Base-by-base conservation (phyloP, 345 rosid genomes). In the Luvunga scandens region DNA sequence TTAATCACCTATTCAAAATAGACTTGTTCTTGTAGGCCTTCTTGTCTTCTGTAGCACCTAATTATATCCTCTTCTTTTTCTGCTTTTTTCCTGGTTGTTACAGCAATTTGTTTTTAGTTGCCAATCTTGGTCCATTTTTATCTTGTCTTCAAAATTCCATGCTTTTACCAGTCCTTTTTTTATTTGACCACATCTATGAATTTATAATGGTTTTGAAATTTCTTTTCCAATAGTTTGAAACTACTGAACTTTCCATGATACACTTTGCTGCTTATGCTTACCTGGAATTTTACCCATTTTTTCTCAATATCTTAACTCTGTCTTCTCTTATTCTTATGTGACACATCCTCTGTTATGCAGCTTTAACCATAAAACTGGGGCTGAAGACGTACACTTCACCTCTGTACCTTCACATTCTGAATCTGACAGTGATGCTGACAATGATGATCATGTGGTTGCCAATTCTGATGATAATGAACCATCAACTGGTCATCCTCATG, bases 331-430 rank as follows among this genome's bases (percentile, higher is more conserved):
- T 19, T 36, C 76, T 68, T 65, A 69, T 42, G 8, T 62, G 71
- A 19, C 53, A 16, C 38, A 5, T 68, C 28, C 38, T 42, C 21
- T 78, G 50, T 50, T 36, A 67, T 84, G 65, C 86, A 93, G 98
- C 68, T 95, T 93, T 83, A 95, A 95, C 82, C 98, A 93, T 90
- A 95, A 91, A 85, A 92, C 97, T 34, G 98, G 94, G 31, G 93
- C 90, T 2, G 98, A 93, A 81, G 98, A 95, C 77, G 97, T 92
- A 33, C 97, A 93, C 83, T 89, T 93, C 82, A 90, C 94, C 27
- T 65, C 77, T 78, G 84, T 81, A 9, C 80, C 88, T 70, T 86
- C 90, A 42, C 77, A 86, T 78, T 77, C 76, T 81, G 94, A 87
- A 48, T 87, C 91, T 34, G 92, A 85, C 24, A 66, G 88, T 71